Percentiles rank a stretch among this genome's conserved stretches.
Evolutionary conservation across 139 green algal genomes (phyloP).

Genomic region (Haematococcus lacustris): DNA sequence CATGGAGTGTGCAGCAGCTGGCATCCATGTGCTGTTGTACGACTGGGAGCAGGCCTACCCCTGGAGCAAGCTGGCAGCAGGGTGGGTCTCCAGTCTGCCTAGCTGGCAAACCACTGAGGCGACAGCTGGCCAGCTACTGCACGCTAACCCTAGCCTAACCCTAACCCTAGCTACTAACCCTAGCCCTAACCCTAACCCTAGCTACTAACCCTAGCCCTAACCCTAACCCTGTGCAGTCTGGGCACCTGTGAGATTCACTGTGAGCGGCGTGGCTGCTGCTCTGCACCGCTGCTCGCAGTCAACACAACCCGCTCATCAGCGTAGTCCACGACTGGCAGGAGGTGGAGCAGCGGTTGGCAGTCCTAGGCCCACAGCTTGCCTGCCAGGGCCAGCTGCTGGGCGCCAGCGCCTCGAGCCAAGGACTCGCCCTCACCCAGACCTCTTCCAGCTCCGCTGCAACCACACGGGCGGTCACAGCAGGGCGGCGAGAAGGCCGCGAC

Average conservation of each 20-base stretch:
- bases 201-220: no score
- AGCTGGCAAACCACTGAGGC: not conserved
- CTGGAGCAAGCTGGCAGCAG: slow-evolving; percentile 65
- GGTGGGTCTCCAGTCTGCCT: not conserved
- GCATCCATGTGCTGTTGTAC: slow-evolving; percentile 88
- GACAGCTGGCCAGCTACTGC: not conserved
- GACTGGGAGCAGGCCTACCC: slow-evolving; percentile 80
- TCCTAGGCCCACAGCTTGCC: no score
- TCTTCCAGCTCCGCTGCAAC: no score
- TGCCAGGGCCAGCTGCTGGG: no score
- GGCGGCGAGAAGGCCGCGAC: no score
- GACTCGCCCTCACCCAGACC: no score
- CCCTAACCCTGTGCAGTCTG: no score
- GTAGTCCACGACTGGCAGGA: slow-evolving; percentile 57
- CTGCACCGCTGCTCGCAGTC: slow-evolving; percentile 17
- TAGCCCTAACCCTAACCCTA: no score
- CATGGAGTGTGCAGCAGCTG: slow-evolving; percentile 74
- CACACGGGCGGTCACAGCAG: no score
- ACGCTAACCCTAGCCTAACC: no score
- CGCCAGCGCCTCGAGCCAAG: no score
- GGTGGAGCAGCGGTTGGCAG: slow-evolving; percentile 47
- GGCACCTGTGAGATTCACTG: not conserved
- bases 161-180: no score
- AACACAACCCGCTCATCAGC: slow-evolving; percentile 44
- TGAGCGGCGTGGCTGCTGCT: not conserved